phyloP scores from a whole-genome alignment of 495 filamentous ascomycete species.

The Aspergillus homomorphus region DNA sequence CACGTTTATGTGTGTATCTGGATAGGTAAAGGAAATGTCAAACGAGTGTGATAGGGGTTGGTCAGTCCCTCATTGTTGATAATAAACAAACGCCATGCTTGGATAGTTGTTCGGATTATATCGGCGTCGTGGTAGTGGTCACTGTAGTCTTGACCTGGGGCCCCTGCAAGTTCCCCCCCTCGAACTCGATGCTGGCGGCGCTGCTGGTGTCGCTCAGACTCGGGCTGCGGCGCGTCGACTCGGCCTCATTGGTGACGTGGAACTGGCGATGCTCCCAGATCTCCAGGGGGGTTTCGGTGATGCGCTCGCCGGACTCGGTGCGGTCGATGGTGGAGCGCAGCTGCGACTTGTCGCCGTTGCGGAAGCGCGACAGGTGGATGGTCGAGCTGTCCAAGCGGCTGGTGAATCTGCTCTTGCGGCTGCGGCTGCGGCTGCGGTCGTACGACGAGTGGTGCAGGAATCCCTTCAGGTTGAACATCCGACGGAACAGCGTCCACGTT shows the following conservation, averaged over 20 bases:
- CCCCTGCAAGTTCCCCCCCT: not conserved
- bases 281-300: conserved; percentile 12
- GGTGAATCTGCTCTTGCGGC: conserved; percentile 9
- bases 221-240: conserved; percentile 1
- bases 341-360: conserved; percentile 9
- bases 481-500: conserved; percentile 50
- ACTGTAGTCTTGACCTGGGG: not conserved
- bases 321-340: conserved; percentile 6
- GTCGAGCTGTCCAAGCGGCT: conserved; percentile 11
- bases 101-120: too few species aligned
- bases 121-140: not conserved
- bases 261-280: conserved; percentile 24
- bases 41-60: too few species aligned
- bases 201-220: conserved; percentile 9
- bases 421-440: conserved; percentile 9
- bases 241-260: conserved; percentile 19
- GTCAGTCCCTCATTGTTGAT: too few species aligned
- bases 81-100: too few species aligned
- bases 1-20: too few species aligned
- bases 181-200: conserved; percentile 10
- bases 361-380: conserved; percentile 12
- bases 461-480: conserved; percentile 32
- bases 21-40: too few species aligned
- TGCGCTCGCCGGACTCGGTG: conserved; percentile 14
- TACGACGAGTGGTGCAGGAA: conserved; percentile 14